phyloP scores from a whole-genome alignment of 1,284 basidiomycete species.

The Lentinus polychrous region DNA sequence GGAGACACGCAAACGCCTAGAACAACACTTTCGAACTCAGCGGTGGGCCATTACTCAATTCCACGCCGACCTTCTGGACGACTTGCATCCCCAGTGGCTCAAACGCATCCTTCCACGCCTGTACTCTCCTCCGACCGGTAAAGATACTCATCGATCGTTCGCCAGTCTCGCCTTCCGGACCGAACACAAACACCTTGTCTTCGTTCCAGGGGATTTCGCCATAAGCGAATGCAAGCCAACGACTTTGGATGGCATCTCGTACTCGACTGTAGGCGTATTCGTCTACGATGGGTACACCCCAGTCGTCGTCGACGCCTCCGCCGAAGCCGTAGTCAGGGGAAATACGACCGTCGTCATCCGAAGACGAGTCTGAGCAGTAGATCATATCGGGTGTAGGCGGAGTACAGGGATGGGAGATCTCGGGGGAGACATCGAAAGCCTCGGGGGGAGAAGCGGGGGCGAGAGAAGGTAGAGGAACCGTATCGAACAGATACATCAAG shows the following conservation, averaged over 20 bases:
- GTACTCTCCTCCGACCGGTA: constrained; percentile 37
- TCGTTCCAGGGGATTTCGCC: constrained; percentile 64
- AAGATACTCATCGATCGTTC: constrained; percentile 53
- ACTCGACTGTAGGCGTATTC: constrained; percentile 58
- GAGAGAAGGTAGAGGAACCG: constrained; percentile 41
- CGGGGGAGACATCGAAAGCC: constrained; percentile 12
- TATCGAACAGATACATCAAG: constrained; percentile 68
- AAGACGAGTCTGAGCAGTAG: constrained; percentile 21
- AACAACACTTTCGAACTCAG: constrained; percentile 11
- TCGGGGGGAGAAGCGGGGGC: constrained; percentile 14
- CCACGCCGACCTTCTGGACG: constrained; percentile 64
- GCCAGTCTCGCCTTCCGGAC: constrained; percentile 63
- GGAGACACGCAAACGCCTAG: not conserved
- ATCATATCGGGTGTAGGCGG: constrained; percentile 19
- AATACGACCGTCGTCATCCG: constrained; percentile 17
- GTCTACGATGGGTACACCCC: constrained; percentile 50
- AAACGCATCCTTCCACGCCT: constrained; percentile 55
- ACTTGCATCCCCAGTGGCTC: constrained; percentile 58
- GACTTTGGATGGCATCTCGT: constrained; percentile 58
- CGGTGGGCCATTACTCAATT: constrained; percentile 61
- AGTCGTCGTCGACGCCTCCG: constrained; percentile 27
- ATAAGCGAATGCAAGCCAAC: constrained; percentile 68
- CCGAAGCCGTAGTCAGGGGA: constrained; percentile 15
- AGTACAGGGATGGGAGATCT: constrained; percentile 5
- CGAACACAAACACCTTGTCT: constrained; percentile 67